Evolutionary conservation across 2,329 filamentous ascomycete species (phyloP), one percentile per base, ranked within the genome.

Genomic region (Venturia pyrina): DNA sequence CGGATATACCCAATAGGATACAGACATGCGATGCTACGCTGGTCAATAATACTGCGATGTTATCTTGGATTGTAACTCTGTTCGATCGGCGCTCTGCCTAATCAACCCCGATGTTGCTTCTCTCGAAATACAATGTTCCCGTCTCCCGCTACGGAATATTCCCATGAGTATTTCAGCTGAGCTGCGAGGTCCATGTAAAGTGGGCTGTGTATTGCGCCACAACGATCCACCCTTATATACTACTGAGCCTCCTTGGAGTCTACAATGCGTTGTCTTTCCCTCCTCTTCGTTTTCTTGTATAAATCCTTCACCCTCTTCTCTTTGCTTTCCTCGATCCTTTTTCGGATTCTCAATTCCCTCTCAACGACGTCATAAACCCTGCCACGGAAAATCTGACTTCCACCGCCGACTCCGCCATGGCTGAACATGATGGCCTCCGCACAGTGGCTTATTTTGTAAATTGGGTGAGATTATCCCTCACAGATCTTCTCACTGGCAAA

Each of bases 361-460:
- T 59, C 17, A 59, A 28, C 28, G 19, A 59, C 53, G 28, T 37
- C 32, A 37, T 59, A 37, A 37, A 32, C 28, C 53, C 53, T n/a
- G 17, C 53, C 2, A 37, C 53, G 17, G 28, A 37, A 59, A 59
- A 59, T 21, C 53, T n/a, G 17, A 62, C 60, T 11, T 40, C 40
- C 28, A 62, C 46, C 21, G 3, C 46, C 41, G 5, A 62, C 37
- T 28, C 43, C 40, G 43, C 11, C 19, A 62, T 62, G 60, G 60
- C 60, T 17, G 48, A 65, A 44, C 37, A 53, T 28, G 21, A 65
- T 43, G 64, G 64, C 5, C 53, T 48, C 56, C 48, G 64, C 24
- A 50, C 64, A 5, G 64, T 66, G 5, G 64, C 59, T 44, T 66
- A 66, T 56, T 66, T 66, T n/a, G 64, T 62, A n/a, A 61, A 66